Evolutionary conservation across 495 filamentous ascomycete species (phyloP).

Genomic region (Trichoderma erinaceum): DNA sequence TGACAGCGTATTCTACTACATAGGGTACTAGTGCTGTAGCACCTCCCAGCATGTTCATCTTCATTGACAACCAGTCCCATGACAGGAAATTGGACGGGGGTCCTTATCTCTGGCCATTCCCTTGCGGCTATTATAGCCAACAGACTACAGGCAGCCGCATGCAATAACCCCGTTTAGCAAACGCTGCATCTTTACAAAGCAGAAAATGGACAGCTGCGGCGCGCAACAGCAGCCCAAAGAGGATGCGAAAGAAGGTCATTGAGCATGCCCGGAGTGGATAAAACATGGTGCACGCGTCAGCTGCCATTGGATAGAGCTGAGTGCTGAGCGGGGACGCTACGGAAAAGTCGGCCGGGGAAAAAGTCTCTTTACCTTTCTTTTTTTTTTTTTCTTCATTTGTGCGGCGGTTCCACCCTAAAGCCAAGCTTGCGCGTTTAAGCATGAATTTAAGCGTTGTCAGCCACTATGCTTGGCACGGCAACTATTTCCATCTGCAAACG

Average conservation of each 20-base stretch:
- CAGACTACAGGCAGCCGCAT: too few relatives aligned
- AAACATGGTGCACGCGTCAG: background rate
- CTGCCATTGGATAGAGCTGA: background rate
- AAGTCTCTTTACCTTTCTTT: background rate
- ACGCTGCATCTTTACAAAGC: background rate
- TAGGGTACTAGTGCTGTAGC: too few relatives aligned
- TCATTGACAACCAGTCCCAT: too few relatives aligned
- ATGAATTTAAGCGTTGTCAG: conserved; percentile 43
- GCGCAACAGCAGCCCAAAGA: background rate
- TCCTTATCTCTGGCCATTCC: too few relatives aligned
- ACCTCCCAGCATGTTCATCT: too few relatives aligned
- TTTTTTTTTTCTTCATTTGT: background rate
- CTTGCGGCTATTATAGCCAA: too few relatives aligned
- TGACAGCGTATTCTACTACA: background rate
- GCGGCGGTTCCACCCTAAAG: background rate
- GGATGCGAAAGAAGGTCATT: background rate
- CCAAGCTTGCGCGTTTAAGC: conserved; percentile 31
- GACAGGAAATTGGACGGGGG: too few relatives aligned
- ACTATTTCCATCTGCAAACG: conserved; percentile 18
- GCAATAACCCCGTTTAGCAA: too few relatives aligned
- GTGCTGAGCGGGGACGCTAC: background rate
- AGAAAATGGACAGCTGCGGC: background rate
- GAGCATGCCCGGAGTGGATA: background rate
- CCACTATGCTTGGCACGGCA: conserved; percentile 18
- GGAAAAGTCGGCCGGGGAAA: conserved; percentile 15